These are phyloP conservation scores for Ascochyta pisi DNA, from an alignment of 2,329 filamentous ascomycete genomes.

Conservation along the genomic window DNA sequence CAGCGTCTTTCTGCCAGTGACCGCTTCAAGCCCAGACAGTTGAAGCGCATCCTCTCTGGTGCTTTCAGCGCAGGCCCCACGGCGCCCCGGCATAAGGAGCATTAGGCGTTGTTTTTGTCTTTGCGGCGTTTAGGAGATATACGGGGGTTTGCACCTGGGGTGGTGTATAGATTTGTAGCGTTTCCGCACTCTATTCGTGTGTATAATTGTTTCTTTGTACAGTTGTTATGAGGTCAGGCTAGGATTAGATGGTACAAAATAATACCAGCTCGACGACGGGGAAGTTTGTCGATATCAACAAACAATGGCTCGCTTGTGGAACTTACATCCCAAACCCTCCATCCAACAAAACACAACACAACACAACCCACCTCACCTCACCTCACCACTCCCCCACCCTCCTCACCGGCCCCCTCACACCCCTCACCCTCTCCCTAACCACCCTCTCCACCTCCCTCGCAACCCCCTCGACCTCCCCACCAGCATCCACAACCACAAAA, in stretches of 20 bases:
- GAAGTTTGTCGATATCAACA: neutral
- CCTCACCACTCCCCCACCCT: slow-evolving; percentile 41
- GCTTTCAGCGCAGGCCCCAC: slow-evolving; percentile 34
- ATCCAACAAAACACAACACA: neutral
- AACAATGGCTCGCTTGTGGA: neutral
- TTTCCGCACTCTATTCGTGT: neutral
- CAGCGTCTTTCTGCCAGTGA: slow-evolving; percentile 12
- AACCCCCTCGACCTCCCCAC: slow-evolving; percentile 59
- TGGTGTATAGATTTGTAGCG: slow-evolving; percentile 4
- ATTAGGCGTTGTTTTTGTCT: neutral
- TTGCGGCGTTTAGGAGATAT: neutral
- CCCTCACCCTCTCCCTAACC: slow-evolving; percentile 32
- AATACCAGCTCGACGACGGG: too few species aligned
- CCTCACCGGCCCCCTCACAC: slow-evolving; percentile 33
- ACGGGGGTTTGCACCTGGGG: neutral
- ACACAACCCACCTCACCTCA: too few species aligned
- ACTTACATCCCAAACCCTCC: neutral
- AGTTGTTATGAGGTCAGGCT: neutral
- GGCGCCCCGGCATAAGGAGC: slow-evolving; percentile 14
- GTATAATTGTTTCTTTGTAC: neutral
- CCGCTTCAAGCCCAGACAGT: slow-evolving; percentile 26
- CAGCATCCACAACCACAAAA: slow-evolving; percentile 63
- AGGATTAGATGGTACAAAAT: too few species aligned
- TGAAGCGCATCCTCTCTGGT: slow-evolving; percentile 30
- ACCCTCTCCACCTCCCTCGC: slow-evolving; percentile 43